A percentile compares a stretch with the other conserved stretches of the same genome.
Conservation (phyloP, 2,329 filamentous ascomycete genomes). For the Penicillium sp. region DNA sequence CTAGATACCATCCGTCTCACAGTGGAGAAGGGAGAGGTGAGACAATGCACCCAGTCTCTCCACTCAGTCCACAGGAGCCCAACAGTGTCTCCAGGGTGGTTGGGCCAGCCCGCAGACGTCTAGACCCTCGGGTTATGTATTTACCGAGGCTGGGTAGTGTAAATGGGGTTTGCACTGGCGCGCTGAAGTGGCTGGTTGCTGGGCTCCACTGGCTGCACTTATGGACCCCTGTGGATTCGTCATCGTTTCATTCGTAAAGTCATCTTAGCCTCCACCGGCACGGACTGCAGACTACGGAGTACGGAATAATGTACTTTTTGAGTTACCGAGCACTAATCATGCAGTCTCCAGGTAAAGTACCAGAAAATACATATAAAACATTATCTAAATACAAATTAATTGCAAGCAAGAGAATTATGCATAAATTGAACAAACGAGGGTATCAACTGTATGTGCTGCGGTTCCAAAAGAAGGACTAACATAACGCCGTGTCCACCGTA, state of each 20-base stretch:
- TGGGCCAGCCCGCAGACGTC: slow-evolving; percentile 14
- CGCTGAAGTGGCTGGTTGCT: slow-evolving; percentile 1
- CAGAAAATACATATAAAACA: background rate
- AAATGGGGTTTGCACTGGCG: background rate
- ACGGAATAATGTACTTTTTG: no score
- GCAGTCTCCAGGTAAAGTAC: background rate
- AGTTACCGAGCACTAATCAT: no score
- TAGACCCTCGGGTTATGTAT: slow-evolving; percentile 9
- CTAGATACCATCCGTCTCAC: background rate
- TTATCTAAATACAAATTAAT: background rate
- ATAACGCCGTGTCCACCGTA: background rate
- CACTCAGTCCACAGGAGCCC: background rate
- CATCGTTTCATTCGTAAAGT: background rate
- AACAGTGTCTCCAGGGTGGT: background rate
- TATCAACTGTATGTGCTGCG: slow-evolving; percentile 14
- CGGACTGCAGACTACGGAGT: no score
- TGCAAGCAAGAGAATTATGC: slow-evolving; percentile 2
- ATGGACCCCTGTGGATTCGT: background rate
- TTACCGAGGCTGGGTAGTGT: slow-evolving; percentile 9
- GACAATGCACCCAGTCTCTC: background rate
- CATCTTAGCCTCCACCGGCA: no score
- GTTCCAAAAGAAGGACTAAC: background rate
- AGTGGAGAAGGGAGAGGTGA: background rate
- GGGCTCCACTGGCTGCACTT: background rate
- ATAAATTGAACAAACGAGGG: slow-evolving; percentile 5